These are phyloP conservation scores for Fusarium paranaense DNA, from an alignment of 2,329 filamentous ascomycete genomes.

Conservation along the genomic window DNA sequence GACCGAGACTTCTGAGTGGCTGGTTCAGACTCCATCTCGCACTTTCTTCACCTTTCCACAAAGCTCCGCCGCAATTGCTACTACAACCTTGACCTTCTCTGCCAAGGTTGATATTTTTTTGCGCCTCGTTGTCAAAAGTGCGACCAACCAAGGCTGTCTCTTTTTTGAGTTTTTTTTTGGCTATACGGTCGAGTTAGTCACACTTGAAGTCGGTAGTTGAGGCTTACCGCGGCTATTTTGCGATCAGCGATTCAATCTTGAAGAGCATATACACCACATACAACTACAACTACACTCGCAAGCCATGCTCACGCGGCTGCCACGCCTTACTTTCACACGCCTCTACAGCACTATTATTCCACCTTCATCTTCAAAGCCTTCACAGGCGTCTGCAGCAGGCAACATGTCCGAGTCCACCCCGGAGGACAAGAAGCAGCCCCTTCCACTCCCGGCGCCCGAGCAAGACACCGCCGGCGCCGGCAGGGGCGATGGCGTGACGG, in stretches of 20 bases:
- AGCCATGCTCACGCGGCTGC: slow-evolving; percentile 28
- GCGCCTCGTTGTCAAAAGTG: background rate
- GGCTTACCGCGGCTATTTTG: background rate
- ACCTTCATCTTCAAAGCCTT: slow-evolving; percentile 12
- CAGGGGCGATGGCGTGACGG: slow-evolving; percentile 40
- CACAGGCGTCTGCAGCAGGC: slow-evolving; percentile 17
- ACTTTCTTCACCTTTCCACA: background rate
- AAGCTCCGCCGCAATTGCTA: background rate
- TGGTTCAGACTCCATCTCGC: background rate
- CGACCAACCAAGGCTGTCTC: background rate
- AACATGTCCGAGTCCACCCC: background rate
- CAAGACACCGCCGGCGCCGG: slow-evolving; percentile 3
- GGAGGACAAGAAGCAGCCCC: slow-evolving; percentile 9
- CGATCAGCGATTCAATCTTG: background rate
- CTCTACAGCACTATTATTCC: slow-evolving; percentile 11
- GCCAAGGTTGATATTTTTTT: background rate
- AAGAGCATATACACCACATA: background rate
- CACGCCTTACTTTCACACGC: slow-evolving; percentile 19
- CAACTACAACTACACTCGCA: background rate
- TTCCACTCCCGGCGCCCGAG: slow-evolving; percentile 42
- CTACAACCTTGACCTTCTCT: background rate
- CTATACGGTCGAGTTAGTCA: background rate
- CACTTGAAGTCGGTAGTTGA: background rate
- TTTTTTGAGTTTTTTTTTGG: background rate
- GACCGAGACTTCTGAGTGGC: background rate